phyloP scores from a whole-genome alignment of 306 rosid species.

The Lathyrus sativus region DNA sequence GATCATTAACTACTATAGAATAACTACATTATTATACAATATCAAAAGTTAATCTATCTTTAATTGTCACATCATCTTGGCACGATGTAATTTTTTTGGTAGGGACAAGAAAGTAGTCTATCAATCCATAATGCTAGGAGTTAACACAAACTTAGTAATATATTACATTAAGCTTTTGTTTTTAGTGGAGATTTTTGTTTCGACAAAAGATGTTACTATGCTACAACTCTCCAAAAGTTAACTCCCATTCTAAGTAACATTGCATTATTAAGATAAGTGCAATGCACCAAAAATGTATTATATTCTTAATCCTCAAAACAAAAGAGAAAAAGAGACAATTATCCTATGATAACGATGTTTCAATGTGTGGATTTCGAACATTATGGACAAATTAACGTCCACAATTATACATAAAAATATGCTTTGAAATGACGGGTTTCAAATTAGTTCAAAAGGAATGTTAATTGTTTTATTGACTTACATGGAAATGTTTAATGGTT shows the following conservation, averaged over 20 bases:
- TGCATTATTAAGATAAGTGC: slow-evolving; percentile 38
- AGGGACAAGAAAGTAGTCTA: neutral
- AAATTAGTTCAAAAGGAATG: slow-evolving; percentile 29
- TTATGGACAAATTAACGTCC: slow-evolving; percentile 20
- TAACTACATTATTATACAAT: no score
- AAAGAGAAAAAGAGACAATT: slow-evolving; percentile 28
- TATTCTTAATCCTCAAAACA: slow-evolving; percentile 33
- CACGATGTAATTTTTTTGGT: neutral
- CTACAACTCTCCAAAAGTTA: neutral
- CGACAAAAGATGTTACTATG: neutral
- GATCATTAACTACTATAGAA: no score
- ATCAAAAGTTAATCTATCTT: neutral
- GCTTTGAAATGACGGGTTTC: slow-evolving; percentile 30
- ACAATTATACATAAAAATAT: neutral
- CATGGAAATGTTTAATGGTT: neutral
- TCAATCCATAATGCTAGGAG: neutral
- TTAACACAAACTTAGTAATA: neutral
- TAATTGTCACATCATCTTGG: neutral
- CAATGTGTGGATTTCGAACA: slow-evolving; percentile 29
- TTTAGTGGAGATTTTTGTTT: neutral
- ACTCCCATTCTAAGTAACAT: slow-evolving; percentile 37
- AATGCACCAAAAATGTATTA: slow-evolving; percentile 28
- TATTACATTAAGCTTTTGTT: neutral
- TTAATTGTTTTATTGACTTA: slow-evolving; percentile 36
- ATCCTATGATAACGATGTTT: slow-evolving; percentile 41